Conservation (phyloP, 2,329 filamentous ascomycete genomes). For the Claviceps pusilla region DNA sequence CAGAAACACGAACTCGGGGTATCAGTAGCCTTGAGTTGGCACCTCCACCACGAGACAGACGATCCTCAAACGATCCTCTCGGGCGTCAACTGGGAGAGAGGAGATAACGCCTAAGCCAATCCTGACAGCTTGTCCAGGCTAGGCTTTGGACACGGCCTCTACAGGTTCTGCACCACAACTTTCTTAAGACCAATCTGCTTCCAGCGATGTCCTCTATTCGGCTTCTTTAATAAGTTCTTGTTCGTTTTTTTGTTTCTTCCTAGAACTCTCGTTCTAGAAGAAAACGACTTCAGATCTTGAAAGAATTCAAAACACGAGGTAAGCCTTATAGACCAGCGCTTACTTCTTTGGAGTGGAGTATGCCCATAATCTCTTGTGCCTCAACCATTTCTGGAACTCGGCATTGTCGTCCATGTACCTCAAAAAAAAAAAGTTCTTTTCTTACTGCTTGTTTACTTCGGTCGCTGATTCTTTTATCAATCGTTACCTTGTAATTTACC, state of each 20-base stretch:
- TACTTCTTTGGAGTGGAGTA: not conserved
- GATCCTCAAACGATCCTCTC: constrained; percentile 12
- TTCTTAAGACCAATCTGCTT: not conserved
- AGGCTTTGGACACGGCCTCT: not conserved
- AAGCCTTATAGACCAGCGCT: not conserved
- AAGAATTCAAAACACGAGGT: not conserved
- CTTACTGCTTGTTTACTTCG: not conserved
- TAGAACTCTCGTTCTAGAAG: not conserved
- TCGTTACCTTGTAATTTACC: not conserved
- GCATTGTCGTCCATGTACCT: not conserved
- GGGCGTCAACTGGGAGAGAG: constrained; percentile 3
- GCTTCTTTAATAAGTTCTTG: not conserved
- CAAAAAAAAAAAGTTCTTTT: not conserved
- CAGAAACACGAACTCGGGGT: constrained; percentile 9
- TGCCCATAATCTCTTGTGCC: not conserved
- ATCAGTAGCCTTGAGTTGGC: constrained; percentile 18
- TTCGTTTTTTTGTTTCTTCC: not conserved
- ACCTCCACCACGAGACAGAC: constrained; percentile 18
- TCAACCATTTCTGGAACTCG: not conserved
- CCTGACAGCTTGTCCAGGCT: not conserved
- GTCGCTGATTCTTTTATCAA: not conserved
- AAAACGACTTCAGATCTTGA: not conserved
- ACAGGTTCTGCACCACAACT: not conserved
- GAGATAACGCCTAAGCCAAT: constrained; percentile 2
- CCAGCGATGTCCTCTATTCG: not conserved